Evolutionary conservation across 2,329 filamentous ascomycete species (phyloP).

Genomic region (Stemphylium vesicarium): DNA sequence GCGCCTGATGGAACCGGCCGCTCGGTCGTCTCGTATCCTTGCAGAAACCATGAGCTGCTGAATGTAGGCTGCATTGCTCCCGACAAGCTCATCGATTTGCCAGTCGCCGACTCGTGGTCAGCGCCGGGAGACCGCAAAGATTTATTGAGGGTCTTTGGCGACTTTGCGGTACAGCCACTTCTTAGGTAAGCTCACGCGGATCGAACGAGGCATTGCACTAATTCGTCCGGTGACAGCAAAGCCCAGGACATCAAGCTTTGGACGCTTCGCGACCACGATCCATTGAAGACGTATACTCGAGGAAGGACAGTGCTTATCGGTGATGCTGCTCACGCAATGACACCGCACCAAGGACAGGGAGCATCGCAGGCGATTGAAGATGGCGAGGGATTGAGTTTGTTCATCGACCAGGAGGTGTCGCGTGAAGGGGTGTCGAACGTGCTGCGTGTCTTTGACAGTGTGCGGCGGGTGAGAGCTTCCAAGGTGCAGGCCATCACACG

Average conservation of each 20-base stretch:
- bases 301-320: not conserved
- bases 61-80: no score
- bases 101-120: no score
- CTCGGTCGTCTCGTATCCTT: no score
- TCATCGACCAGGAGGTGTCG: not conserved
- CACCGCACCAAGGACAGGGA: not conserved
- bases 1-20: no score
- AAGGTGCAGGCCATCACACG: not conserved
- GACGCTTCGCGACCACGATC: not conserved
- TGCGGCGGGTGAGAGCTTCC: not conserved
- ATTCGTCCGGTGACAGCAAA: no score
- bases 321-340: not conserved
- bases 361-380: not conserved
- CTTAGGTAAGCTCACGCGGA: no score
- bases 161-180: no score
- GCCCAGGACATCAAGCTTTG: not conserved
- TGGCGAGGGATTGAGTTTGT: not conserved
- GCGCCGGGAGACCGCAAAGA: no score
- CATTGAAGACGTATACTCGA: not conserved
- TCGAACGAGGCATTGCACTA: no score
- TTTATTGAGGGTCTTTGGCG: no score
- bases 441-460: not conserved
- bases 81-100: no score
- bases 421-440: not conserved
- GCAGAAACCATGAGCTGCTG: no score